Base-by-base conservation (phyloP, 1,139 yeast genomes). In the Protomyces lactucae-debilis region DNA sequence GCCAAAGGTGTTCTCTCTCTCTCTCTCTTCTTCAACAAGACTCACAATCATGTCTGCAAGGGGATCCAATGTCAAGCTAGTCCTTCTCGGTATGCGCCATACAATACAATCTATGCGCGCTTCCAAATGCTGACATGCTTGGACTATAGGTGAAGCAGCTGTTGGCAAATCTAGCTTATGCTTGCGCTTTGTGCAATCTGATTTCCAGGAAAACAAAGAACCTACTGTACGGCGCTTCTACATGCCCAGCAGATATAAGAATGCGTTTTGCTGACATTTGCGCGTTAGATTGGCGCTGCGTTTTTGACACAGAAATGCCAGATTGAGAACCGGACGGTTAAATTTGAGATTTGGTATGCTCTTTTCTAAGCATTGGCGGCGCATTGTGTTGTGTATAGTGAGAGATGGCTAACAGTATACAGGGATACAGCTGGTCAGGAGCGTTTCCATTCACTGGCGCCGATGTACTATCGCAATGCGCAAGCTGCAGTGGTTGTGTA, bases 391-490 rank as follows among this genome's bases (percentile, higher is more conserved):
- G 2, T 21, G 23, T 21, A 21, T 21, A 21, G 23, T 21, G 23
- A 21, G 23, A 21, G 40, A 37, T 37, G 6, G 51, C 60, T 57
- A 43, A 57, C 40, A n/a, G 23, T 14, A 9, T 21, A 14, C 37
- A 59, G 63, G 63, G 99, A 93, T 74, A 93, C 99, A 14, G 99
- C 99, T 0, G 99, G 99, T 18, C 99, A 93, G 77, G 99, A 93
- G 76, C 79, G 99, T 68, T 93, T 93, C 79, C 97, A 98, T 3
- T 87, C 95, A 45, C 81, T 93, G 73, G 98, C 98, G 0, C 99
- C 98, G 32, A 88, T 93, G 96, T 93, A 93, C 77, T 93, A 93
- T 79, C 84, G 99, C 74, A 93, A 93, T 73, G 98, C 99, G n/a
- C 98, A 93, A 76, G 96, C 97, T 45, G 99, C 99, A 0, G 79